Conservation (phyloP, 2,329 filamentous ascomycete genomes). For the Sphaerostilbella broomeana region DNA sequence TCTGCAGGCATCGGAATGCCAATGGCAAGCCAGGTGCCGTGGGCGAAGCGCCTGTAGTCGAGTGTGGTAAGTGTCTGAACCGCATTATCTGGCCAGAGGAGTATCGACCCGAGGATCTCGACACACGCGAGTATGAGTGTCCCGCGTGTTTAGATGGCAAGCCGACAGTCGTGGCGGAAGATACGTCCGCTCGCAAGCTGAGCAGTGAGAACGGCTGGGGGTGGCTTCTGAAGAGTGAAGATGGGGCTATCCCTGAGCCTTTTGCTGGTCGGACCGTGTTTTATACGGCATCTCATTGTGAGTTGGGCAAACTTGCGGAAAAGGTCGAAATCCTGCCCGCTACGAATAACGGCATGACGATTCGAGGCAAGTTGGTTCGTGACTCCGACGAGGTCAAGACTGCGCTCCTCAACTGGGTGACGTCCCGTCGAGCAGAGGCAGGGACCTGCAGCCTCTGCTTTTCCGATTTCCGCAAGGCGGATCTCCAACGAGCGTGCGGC, state of each 20-base stretch:
- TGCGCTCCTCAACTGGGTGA: conserved; percentile 32
- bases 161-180: conserved; percentile 30
- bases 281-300: conserved; percentile 28
- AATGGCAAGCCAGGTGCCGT: conserved; percentile 2
- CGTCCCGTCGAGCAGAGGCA: conserved; percentile 30
- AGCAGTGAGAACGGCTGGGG: conserved; percentile 33
- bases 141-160: conserved; percentile 31
- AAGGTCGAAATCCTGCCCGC: conserved; percentile 32
- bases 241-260: conserved; percentile 26
- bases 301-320: conserved; percentile 27
- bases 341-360: conserved; percentile 20
- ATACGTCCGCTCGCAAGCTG: conserved; percentile 33
- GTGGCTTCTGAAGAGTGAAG: conserved; percentile 40
- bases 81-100: conserved; percentile 40
- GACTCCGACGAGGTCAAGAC: conserved; percentile 32
- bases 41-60: conserved; percentile 32
- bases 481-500: conserved; percentile 38
- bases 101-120: conserved; percentile 33
- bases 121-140: conserved; percentile 31
- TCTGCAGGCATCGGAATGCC: conserved; percentile 32
- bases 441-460: conserved; percentile 42
- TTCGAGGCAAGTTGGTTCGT: conserved; percentile 35
- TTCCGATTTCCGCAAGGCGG: conserved; percentile 26
- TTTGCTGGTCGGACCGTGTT: conserved; percentile 37
- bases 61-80: conserved; percentile 39